phyloP scores from a whole-genome alignment of 257 asterid species.

The Fraxinus anomala region DNA sequence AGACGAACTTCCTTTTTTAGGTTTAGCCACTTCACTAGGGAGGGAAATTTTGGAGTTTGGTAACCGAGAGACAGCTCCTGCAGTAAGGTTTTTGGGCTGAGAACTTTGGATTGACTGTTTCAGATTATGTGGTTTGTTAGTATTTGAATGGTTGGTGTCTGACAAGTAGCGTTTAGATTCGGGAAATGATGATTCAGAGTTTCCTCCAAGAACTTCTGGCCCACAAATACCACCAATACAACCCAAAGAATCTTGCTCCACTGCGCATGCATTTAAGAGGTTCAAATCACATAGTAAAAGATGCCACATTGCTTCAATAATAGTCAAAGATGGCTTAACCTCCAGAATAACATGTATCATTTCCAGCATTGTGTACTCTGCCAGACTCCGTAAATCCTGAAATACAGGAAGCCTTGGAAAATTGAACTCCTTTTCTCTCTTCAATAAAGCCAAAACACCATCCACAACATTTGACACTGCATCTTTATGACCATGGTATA shows the following conservation, averaged over 20 bases:
- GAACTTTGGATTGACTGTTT: constrained; percentile 31
- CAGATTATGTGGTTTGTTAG: constrained; percentile 25
- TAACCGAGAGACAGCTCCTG: constrained; percentile 28
- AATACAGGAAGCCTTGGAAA: constrained; percentile 39
- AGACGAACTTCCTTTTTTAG: constrained; percentile 32
- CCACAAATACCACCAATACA: constrained; percentile 32
- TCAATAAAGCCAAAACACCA: constrained; percentile 58
- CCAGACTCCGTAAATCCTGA: constrained; percentile 51
- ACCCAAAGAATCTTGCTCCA: constrained; percentile 35
- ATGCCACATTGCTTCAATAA: constrained; percentile 75
- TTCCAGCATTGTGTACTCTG: constrained; percentile 65
- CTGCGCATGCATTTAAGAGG: constrained; percentile 58
- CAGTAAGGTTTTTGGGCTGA: constrained; percentile 25
- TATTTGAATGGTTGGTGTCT: constrained; percentile 28
- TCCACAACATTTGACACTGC: constrained; percentile 60
- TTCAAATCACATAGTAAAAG: constrained; percentile 65
- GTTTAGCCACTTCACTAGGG: constrained; percentile 25
- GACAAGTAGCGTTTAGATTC: constrained; percentile 32
- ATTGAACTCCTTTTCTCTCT: constrained; percentile 39
- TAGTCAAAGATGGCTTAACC: constrained; percentile 51
- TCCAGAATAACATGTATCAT: constrained; percentile 71
- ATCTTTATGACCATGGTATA: constrained; percentile 64
- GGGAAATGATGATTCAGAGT: constrained; percentile 22
- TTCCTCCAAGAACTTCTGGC: constrained; percentile 35
- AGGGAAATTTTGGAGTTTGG: constrained; percentile 23